Base-by-base conservation (phyloP, 495 filamentous ascomycete species). In the Podospora tetraspora region DNA sequence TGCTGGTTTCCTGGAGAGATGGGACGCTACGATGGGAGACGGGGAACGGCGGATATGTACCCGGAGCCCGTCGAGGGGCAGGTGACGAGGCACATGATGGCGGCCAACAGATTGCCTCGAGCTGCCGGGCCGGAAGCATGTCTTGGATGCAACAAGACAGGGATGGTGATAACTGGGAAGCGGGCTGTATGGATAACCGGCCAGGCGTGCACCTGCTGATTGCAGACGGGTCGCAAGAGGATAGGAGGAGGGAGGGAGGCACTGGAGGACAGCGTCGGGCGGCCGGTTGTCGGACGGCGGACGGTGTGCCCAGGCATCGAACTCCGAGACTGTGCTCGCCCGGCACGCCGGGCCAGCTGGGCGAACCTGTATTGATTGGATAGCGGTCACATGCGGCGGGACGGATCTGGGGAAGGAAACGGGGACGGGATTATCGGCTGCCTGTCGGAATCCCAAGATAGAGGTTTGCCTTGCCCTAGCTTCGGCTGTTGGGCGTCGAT, bases 111-210 rank as follows among this genome's bases (percentile, higher is more conserved):
- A 64, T 59, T 65, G 57, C 63, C 30, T 66, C 59, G 34, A 34
- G 0, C 22, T 19, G 24, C 4, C 21, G 13, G 29, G 29, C 5
- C 52, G 67, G 32, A 62, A 60, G 62, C 19, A 63, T 62, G 68
- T 69, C 58, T 69, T 64, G 58, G 69, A 71, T 30, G 66, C 25
- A 71, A 69, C 52, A 52, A 66, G 67, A 71, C 66, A 71, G 30
- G 69, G 66, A 64, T 64, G 62, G 56, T n/a, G 32, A 34, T 6
- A 29, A 12, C 37, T 13, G 25, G 57, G 57, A 10, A 57, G 52
- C 23, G 23, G 23, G 23, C 19, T 24, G 24, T 27, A 57, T 34
- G 25, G 34, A 57, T 4, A 27, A 32, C 21, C 13, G 24, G 62
- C n/a, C 11, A 13, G 21, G 52, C 34, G 22, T 22, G 43, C 22